Percentiles rank a stretch among this genome's conserved stretches.
These are phyloP conservation scores for Cryptococcus sp. DNA, from an alignment of 1,284 basidiomycete genomes.

Conservation along the genomic window DNA sequence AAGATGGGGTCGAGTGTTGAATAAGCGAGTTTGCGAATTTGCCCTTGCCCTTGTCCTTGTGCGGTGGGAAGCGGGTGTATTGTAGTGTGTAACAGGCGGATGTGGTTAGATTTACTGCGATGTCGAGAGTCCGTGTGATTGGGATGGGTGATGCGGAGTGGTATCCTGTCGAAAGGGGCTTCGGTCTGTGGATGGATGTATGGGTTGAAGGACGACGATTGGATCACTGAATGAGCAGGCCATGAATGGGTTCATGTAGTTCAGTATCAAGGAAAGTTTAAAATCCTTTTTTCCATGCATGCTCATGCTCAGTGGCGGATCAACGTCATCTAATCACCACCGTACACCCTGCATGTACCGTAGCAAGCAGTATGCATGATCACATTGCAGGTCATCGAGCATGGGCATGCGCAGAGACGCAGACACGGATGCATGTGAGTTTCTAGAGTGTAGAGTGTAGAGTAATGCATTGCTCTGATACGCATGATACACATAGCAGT, in stretches of 20 bases:
- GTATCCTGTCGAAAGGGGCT: neutral
- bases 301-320: neutral
- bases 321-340: conserved; percentile 1
- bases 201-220: neutral
- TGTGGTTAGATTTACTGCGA: no score
- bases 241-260: neutral
- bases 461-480: no score
- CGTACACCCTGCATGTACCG: neutral
- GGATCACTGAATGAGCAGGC: neutral
- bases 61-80: no score
- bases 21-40: no score
- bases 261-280: neutral
- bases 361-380: neutral
- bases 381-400: no score
- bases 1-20: no score
- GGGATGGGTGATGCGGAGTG: neutral
- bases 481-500: no score
- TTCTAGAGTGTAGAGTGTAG: no score
- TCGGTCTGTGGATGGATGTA: neutral
- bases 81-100: no score
- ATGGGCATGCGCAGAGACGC: no score
- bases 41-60: no score
- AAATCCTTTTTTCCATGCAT: neutral
- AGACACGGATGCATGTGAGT: no score
- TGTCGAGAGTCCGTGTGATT: neutral